Base-by-base conservation (phyloP, 495 filamentous ascomycete species). In the Mytilinidion resinicola region DNA sequence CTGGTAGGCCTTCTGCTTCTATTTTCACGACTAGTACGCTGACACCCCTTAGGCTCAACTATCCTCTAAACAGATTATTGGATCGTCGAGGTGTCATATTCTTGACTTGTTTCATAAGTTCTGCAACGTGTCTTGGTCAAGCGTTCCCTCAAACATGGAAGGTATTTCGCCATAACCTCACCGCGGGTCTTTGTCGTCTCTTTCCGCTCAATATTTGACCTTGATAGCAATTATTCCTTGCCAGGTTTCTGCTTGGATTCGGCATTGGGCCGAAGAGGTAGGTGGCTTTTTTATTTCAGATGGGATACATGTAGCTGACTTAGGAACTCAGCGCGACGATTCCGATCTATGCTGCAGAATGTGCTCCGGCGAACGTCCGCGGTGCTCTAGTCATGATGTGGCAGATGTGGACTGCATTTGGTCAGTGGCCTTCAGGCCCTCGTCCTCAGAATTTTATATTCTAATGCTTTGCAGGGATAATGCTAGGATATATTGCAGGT, bases 401-500 rank as follows among this genome's bases (percentile, higher is more conserved):
- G 62, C 62, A 65, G 39, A 62, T 65, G 58, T 65, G 62, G 62
- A 65, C 62, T 8, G 62, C 62, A 11, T 65, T 65, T 44, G 55
- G 55, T 52, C 8, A 38, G 51, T 9, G 1, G 1, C 1, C 1
- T 46, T 12, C 7, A 30, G 25, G 25, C 25, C 25, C 6, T 30
- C 25, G 25, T 6, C 6, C 25, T 30, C 25, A 2, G 25, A 30
- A 50, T 19, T 3, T 6, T 2, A 1, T 17, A 14, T 17, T 14
- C 15, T 50, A 14, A 19, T 50, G 47, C 15, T 50, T 50, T 14
- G 15, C 2, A 54, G 55, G 55, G n/a, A 59, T 63, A 20, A 63
- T 63, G 61, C n/a, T 54, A n/a, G 61, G 61, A 4, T 63, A 44
- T 38, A 57, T 51, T 8, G 50, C 37, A 3, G 33, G 17, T 12